Evolutionary conservation across 306 rosid species (phyloP).

Genomic region (Lagenaria siceraria): DNA sequence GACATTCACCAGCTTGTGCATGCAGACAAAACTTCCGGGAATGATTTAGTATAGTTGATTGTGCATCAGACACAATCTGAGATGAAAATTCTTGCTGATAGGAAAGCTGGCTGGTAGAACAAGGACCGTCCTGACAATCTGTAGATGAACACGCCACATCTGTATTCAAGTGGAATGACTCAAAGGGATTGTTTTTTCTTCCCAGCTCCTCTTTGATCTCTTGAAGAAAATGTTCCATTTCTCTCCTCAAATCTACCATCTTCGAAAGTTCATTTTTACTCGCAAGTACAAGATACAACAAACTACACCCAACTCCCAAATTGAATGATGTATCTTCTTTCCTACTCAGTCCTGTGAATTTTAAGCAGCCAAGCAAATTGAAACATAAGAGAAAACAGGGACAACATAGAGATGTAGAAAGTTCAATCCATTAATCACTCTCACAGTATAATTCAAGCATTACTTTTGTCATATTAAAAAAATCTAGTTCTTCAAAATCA

Average conservation of each 20-base stretch:
- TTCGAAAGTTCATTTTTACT: conserved; percentile 55
- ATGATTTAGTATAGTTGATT: conserved; percentile 11
- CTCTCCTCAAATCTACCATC: conserved; percentile 55
- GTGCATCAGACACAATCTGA: conserved; percentile 16
- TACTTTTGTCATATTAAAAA: too few relatives aligned
- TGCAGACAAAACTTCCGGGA: conserved; percentile 12
- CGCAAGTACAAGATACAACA: conserved; percentile 48
- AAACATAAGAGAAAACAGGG: background rate
- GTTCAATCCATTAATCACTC: background rate
- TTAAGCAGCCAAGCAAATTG: background rate
- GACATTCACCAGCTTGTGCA: conserved; percentile 23
- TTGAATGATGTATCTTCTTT: conserved; percentile 42
- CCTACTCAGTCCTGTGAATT: conserved; percentile 28
- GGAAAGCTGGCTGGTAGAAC: conserved; percentile 26
- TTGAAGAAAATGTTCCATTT: conserved; percentile 65
- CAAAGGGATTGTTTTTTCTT: conserved; percentile 17
- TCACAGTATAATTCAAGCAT: too few relatives aligned
- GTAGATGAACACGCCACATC: conserved; percentile 33
- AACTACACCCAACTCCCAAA: conserved; percentile 70
- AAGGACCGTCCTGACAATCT: conserved; percentile 34
- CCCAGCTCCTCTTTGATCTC: conserved; percentile 38
- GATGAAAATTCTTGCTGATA: conserved; percentile 20
- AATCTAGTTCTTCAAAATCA: too few relatives aligned
- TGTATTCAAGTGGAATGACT: conserved; percentile 21
- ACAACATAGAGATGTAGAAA: background rate